phyloP scores from a whole-genome alignment of 371 early-diverging fungal species.

The Rhizopus delemar region DNA sequence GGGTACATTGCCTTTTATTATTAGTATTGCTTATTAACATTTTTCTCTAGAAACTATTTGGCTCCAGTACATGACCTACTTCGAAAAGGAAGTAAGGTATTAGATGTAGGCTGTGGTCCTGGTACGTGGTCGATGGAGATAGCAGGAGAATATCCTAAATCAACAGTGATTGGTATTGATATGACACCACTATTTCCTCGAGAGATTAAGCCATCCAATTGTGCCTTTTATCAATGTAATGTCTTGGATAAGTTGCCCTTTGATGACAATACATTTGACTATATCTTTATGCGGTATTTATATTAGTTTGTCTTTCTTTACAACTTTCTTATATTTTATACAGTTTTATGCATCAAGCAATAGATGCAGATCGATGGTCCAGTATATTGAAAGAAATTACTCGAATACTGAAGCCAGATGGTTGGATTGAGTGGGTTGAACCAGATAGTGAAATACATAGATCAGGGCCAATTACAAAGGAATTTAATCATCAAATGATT shows the following conservation, averaged over 20 bases:
- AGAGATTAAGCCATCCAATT: conserved; percentile 49
- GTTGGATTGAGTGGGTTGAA: conserved; percentile 50
- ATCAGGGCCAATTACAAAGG: conserved; percentile 40
- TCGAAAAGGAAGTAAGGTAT: conserved; percentile 46
- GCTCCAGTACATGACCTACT: conserved; percentile 52
- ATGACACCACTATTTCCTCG: conserved; percentile 41
- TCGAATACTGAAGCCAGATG: conserved; percentile 47
- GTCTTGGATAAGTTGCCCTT: conserved; percentile 39
- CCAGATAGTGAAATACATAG: conserved; percentile 42
- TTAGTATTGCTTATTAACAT: too few relatives aligned
- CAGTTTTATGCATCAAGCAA: conserved; percentile 41
- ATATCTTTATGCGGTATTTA: conserved; percentile 48
- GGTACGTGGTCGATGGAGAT: conserved; percentile 65
- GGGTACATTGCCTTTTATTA: conserved; percentile 26
- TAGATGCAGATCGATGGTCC: conserved; percentile 36
- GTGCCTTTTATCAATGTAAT: conserved; percentile 44
- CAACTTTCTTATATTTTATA: not conserved
- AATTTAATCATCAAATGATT: conserved; percentile 34
- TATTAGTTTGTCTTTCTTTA: not conserved
- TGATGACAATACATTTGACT: conserved; percentile 48
- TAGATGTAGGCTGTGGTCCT: conserved; percentile 60
- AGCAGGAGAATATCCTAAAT: conserved; percentile 59
- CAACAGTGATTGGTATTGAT: conserved; percentile 54
- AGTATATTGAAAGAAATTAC: conserved; percentile 30
- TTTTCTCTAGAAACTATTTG: conserved; percentile 40